Evolutionary conservation across 2,329 filamentous ascomycete genomes (phyloP).

Genomic region (Talaromyces verruculosus): DNA sequence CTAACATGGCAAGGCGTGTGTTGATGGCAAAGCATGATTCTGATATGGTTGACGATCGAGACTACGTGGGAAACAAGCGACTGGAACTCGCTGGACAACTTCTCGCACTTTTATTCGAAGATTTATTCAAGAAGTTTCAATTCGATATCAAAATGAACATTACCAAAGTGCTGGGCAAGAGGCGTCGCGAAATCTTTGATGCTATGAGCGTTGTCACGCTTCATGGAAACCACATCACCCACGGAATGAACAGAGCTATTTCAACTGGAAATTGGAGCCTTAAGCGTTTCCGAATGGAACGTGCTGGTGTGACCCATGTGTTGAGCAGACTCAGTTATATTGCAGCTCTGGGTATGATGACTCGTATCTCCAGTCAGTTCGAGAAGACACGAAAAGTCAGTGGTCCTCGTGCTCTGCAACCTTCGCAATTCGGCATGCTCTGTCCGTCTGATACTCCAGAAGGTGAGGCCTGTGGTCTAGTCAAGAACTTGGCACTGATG

Average conservation of each 20-base stretch:
- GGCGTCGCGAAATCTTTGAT: constrained; percentile 84
- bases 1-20: constrained; percentile 95
- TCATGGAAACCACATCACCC: constrained; percentile 82
- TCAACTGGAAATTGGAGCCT: constrained; percentile 97
- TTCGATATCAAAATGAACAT: constrained; percentile 87
- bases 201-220: constrained; percentile 80
- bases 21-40: constrained; percentile 90
- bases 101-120: constrained; percentile 89
- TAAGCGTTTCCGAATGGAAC: constrained; percentile 98
- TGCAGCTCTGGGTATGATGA: constrained; percentile 98
- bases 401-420: constrained; percentile 91
- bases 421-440: constrained; percentile 97
- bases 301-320: constrained; percentile 94
- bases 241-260: constrained; percentile 92
- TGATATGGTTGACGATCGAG: constrained; percentile 88
- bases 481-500: constrained; percentile 98
- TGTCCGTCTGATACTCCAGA: constrained; percentile 97
- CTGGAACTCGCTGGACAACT: constrained; percentile 93
- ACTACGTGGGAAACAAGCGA: constrained; percentile 97
- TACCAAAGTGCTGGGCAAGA: constrained; percentile 93
- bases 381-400: constrained; percentile 97
- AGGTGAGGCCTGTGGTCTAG: constrained; percentile 95
- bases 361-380: constrained; percentile 94
- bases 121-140: constrained; percentile 95
- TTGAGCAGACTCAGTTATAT: constrained; percentile 95